Evolutionary conservation across 2,329 filamentous ascomycete genomes (phyloP), one percentile per base, ranked within the genome.

Genomic region (Fusarium oxysporum): DNA sequence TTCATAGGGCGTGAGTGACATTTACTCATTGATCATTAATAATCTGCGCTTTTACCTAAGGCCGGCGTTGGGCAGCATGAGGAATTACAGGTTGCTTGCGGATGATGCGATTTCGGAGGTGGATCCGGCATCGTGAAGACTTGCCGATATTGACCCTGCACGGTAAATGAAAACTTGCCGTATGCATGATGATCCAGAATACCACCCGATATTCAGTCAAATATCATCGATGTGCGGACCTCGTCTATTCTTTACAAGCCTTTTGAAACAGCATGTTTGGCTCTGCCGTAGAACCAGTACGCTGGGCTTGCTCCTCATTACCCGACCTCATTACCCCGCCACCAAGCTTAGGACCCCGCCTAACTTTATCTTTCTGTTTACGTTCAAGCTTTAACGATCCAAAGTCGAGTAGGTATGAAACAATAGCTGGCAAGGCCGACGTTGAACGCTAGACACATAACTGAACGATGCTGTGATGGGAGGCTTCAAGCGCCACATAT

Each of bases 31-130:
- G 13, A 19, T 1, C 17, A 45, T 47, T 35, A 33, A 56, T 40
- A 56, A 33, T 35, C n/a, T 35, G 28, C 10, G 16, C 5, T 17
- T 47, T 35, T 21, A 8, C 21, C 11, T 3, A 23, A 23, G 8
- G 16, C 13, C 0, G 19, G 10, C 7, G 21, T 17, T 25, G 28
- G n/a, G 13, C n/a, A 45, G 19, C 9, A 45, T 19, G 8, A 48
- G 12, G 28, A n/a, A 48, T 48, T 48, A 32, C 21, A 47, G 28
- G n/a, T 19, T 28, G 54, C 23, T 17, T 13, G 50, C 16, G 23
- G 19, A 54, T 54, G 33, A 28, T 54, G 50, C 50, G 50, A 54
- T 40, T 6, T 54, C 50, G 50, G 50, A 54, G 50, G 50, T 40
- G 19, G 23, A 40, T 54, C 50, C 50, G 50, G 50, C 50, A 40